Evolutionary conservation across 164 flowering plant species (phyloP).

Genomic region (Kalanchoe fedtschenkoi): DNA sequence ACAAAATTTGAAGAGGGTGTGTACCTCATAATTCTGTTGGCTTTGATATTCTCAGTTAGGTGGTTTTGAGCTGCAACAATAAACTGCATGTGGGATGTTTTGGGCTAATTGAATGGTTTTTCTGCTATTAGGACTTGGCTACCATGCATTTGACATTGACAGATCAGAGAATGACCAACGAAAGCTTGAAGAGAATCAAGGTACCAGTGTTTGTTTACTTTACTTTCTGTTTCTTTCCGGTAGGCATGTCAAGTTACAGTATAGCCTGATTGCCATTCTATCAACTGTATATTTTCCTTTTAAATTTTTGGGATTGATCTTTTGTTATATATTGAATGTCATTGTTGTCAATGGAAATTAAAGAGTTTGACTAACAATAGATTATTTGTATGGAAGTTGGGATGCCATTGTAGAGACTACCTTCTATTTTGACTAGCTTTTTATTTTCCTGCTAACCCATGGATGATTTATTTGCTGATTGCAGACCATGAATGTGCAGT

Average conservation of each 20-base stretch:
- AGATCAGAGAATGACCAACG: background rate
- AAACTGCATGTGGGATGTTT: background rate
- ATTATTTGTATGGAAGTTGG: too few species aligned
- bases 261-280: background rate
- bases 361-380: too few species aligned
- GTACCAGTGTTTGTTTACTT: background rate
- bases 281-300: too few species aligned
- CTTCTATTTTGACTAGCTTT: too few species aligned
- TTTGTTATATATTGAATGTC: too few species aligned
- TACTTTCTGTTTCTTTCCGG: background rate
- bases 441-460: background rate
- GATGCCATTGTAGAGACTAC: too few species aligned
- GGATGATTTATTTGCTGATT: background rate
- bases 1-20: background rate
- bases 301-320: too few species aligned
- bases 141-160: background rate
- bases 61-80: background rate
- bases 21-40: background rate
- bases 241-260: background rate
- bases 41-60: background rate
- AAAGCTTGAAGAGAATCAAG: slow-evolving; percentile 8
- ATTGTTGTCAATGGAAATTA: too few species aligned
- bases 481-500: background rate
- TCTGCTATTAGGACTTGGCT: background rate
- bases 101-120: background rate